Percentiles rank a stretch among this genome's conserved stretches.
phyloP scores from a whole-genome alignment of 1,284 basidiomycete species.

The Fomitopsis palustris region DNA sequence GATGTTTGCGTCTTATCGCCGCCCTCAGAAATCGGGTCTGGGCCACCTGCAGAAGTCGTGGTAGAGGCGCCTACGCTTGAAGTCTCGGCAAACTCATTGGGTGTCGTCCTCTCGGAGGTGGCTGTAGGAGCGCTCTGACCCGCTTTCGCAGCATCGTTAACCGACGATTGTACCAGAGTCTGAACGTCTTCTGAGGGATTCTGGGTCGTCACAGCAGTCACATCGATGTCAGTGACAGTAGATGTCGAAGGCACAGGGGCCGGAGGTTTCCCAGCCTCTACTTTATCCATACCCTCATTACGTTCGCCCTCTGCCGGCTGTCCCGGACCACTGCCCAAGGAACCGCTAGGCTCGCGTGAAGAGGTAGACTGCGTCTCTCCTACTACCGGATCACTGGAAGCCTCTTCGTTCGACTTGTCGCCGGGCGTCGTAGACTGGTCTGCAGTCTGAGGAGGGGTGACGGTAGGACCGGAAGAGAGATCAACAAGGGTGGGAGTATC shows the following conservation, averaged over 20 bases:
- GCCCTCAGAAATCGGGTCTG: neutral
- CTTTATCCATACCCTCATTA: neutral
- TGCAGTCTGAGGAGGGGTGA: neutral
- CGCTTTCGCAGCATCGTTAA: neutral
- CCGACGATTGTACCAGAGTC: neutral
- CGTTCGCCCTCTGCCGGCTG: neutral
- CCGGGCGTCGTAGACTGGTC: neutral
- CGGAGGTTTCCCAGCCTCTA: neutral
- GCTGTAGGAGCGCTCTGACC: neutral
- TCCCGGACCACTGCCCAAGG: neutral
- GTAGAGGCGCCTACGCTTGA: neutral
- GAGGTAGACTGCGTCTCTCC: neutral
- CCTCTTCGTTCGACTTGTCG: neutral
- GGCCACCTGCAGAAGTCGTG: neutral
- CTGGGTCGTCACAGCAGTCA: neutral
- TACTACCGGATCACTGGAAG: neutral
- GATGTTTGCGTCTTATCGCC: neutral
- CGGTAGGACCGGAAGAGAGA: neutral
- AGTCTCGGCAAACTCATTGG: neutral
- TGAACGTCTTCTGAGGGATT: neutral
- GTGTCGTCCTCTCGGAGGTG: neutral
- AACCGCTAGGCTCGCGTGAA: neutral
- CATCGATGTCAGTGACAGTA: neutral
- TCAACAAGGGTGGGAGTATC: slow-evolving; percentile 2
- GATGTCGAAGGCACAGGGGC: neutral